These are phyloP conservation scores for Cytospora paraplurivora DNA, from an alignment of 2,329 filamentous ascomycete species.

Conservation along the genomic window DNA sequence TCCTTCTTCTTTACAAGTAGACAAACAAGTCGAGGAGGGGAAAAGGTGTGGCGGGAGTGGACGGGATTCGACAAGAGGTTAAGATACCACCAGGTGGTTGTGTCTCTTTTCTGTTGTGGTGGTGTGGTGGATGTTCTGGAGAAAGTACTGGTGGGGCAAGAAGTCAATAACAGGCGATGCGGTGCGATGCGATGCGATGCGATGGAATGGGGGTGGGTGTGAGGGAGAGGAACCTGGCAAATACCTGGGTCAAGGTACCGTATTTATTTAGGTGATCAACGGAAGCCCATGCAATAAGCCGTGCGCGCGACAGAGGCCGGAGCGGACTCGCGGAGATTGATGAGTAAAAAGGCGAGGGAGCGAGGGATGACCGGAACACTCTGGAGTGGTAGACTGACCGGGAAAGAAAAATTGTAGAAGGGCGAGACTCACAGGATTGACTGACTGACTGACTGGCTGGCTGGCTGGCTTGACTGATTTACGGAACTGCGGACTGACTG, in stretches of 20 bases:
- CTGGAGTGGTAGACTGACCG: neutral
- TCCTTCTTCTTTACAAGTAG: neutral
- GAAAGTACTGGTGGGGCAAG: neutral
- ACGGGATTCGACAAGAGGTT: neutral
- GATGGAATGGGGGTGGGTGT: neutral
- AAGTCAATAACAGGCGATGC: neutral
- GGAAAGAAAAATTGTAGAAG: neutral
- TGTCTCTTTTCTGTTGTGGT: neutral
- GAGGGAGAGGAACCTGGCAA: conserved; percentile 11
- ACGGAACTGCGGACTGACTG: no score
- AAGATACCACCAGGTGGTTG: neutral
- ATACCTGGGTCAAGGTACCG: conserved; percentile 21
- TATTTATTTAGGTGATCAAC: conserved; percentile 7
- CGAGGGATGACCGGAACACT: neutral
- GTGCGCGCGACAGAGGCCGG: neutral
- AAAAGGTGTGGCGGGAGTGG: conserved; percentile 2
- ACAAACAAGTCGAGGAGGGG: neutral
- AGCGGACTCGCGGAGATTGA: conserved; percentile 6
- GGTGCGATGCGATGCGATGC: conserved; percentile 3
- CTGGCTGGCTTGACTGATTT: no score
- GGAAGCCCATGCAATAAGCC: neutral
- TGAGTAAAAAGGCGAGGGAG: conserved; percentile 1
- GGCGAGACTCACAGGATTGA: neutral
- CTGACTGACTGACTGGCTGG: no score
- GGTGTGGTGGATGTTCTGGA: neutral